These are phyloP conservation scores for Toxoplasma gondii DNA, from an alignment of 169 alveolate species.

Conservation along the genomic window DNA sequence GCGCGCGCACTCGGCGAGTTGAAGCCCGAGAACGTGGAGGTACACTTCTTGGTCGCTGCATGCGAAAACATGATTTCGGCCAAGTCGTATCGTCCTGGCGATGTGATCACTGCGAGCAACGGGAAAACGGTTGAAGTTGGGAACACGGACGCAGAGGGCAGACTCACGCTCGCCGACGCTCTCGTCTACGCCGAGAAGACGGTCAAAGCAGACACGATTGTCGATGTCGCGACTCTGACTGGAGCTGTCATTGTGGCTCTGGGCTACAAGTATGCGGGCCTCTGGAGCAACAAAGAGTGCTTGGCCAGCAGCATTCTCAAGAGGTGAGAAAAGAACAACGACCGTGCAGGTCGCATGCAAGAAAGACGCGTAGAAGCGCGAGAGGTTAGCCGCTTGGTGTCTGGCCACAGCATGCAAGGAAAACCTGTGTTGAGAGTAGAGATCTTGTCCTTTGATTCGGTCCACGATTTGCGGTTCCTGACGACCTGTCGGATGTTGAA, in stretches of 20 bases:
- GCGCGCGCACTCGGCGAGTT: conserved; percentile 83
- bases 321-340: neutral
- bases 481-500: too few species aligned
- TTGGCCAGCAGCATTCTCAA: conserved; percentile 47
- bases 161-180: conserved; percentile 97
- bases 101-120: conserved; percentile 91
- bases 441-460: too few species aligned
- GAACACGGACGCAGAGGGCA: conserved; percentile 98
- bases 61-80: conserved; percentile 93
- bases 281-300: conserved; percentile 45
- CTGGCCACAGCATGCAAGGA: too few species aligned
- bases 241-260: conserved; percentile 92
- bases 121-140: conserved; percentile 85
- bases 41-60: conserved; percentile 87
- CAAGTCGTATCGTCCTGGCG: conserved; percentile 93
- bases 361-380: too few species aligned
- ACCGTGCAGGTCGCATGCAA: too few species aligned
- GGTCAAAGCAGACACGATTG: conserved; percentile 83
- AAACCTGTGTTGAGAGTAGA: too few species aligned
- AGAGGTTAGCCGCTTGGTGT: too few species aligned
- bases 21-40: conserved; percentile 84
- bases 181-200: conserved; percentile 90
- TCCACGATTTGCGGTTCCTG: too few species aligned
- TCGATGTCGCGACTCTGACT: conserved; percentile 96
- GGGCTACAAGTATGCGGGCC: conserved; percentile 76